phyloP scores from a whole-genome alignment of 257 asterid species.

The Lantana camara region DNA sequence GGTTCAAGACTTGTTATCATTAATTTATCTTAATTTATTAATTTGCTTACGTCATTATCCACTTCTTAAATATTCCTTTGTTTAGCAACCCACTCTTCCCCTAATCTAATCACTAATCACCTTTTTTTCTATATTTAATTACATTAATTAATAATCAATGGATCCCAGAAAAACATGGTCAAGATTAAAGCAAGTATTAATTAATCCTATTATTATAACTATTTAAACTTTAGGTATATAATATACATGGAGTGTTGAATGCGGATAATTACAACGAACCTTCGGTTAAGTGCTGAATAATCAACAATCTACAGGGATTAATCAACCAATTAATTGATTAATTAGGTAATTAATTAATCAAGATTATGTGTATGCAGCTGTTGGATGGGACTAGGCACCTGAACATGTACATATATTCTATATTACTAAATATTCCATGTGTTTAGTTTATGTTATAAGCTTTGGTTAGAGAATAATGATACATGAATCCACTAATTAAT shows the following conservation, averaged over 20 bases:
- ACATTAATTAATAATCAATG: not conserved
- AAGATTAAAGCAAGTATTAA: slow-evolving; percentile 43
- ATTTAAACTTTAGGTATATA: slow-evolving; percentile 8
- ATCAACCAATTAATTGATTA: slow-evolving; percentile 12
- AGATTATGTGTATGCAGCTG: slow-evolving; percentile 22
- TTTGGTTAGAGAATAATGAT: slow-evolving; percentile 46
- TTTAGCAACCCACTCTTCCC: slow-evolving; percentile 53
- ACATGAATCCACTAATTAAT: slow-evolving; percentile 61
- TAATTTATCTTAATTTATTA: slow-evolving; percentile 23
- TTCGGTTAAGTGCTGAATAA: slow-evolving; percentile 57
- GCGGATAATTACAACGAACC: slow-evolving; percentile 55
- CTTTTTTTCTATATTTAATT: slow-evolving; percentile 14
- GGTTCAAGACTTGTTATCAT: slow-evolving; percentile 53
- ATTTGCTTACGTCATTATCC: slow-evolving; percentile 61
- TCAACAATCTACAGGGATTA: slow-evolving; percentile 32
- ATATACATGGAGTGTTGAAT: slow-evolving; percentile 29
- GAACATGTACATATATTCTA: slow-evolving; percentile 22
- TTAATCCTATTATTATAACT: not conserved
- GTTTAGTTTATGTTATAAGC: slow-evolving; percentile 17
- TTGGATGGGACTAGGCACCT: slow-evolving; percentile 67
- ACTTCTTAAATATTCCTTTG: slow-evolving; percentile 69
- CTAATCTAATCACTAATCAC: not conserved
- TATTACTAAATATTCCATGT: slow-evolving; percentile 4
- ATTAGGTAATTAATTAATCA: slow-evolving; percentile 6
- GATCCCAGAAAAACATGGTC: slow-evolving; percentile 48